Evolutionary conservation across 2,329 filamentous ascomycete genomes (phyloP), one percentile per base, ranked within the genome.

Genomic region (Neospermospora avenae): DNA sequence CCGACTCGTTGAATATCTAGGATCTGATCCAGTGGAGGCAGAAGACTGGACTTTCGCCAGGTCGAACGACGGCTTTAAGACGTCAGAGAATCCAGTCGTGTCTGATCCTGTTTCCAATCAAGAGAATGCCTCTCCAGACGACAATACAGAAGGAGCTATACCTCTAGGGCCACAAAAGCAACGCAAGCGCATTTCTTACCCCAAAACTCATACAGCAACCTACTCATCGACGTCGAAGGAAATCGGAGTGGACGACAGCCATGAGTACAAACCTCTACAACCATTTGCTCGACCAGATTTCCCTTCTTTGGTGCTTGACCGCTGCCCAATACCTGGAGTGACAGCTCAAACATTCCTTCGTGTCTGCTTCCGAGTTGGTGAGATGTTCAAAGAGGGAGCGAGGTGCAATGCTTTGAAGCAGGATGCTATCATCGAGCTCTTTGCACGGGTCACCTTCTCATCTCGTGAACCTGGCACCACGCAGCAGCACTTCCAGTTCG

Each of bases 401-500:
- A 74, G 71, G 54, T 76, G 76, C 55, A 76, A 77, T 13, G 72
- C 73, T 2, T 74, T 84, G 49, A 75, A 75, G 16, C 77, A 80
- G 45, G 78, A 81, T 55, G 77, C 76, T 3, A 78, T 89, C 56
- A 80, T 89, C 61, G 86, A 89, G 69, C 72, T 90, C 0, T 90
- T 85, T 68, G 85, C 84, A 3, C 78, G 83, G 25, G 81, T 89
- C 1, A 76, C 76, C 1, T 78, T 77, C 55, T 88, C 86, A 0
- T 80, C 75, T 57, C 80, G 86, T 0, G 82, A 86, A 58, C 72
- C 74, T 13, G 71, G 75, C 6, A 66, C 69, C 7, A 75, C 70
- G 20, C 83, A 79, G 63, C 86, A 90, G 68, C 77, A 83, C 58
- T 88, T 90, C 63, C 78, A 83, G n/a, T 82, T 90, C 53, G 76